phyloP scores from a whole-genome alignment of 495 filamentous ascomycete species.

The Elaphomyces granulatus region DNA sequence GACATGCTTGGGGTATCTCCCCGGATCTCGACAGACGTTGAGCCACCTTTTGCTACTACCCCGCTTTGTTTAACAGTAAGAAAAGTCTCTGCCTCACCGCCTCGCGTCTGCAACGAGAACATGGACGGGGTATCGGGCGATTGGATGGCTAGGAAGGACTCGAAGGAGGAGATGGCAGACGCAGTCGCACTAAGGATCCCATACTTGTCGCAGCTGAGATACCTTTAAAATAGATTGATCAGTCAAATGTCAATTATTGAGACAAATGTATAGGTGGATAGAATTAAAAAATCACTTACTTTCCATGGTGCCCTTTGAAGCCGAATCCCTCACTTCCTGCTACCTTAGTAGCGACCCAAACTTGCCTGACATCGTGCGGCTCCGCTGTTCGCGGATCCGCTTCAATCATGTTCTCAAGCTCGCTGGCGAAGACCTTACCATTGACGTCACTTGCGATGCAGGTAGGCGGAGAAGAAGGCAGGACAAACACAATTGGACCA shows the following conservation, averaged over 20 bases:
- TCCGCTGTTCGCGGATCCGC: slow-evolving; percentile 66
- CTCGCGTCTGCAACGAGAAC: slow-evolving; percentile 54
- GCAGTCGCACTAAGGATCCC: slow-evolving; percentile 62
- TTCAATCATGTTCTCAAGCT: slow-evolving; percentile 72
- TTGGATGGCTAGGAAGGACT: slow-evolving; percentile 61
- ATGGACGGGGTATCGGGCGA: slow-evolving; percentile 47
- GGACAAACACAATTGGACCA: slow-evolving; percentile 71
- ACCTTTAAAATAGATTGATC: slow-evolving; percentile 20
- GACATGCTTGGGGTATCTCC: slow-evolving; percentile 61
- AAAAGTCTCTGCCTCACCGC: slow-evolving; percentile 34
- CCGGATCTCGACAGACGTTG: slow-evolving; percentile 38
- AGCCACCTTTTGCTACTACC: neutral
- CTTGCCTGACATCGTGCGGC: slow-evolving; percentile 86
- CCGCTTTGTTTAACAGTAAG: slow-evolving; percentile 33
- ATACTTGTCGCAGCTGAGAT: slow-evolving; percentile 71
- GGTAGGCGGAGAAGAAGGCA: slow-evolving; percentile 52
- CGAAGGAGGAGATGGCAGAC: slow-evolving; percentile 67
- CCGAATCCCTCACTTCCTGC: slow-evolving; percentile 67
- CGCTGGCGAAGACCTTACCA: slow-evolving; percentile 67
- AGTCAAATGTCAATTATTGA: neutral
- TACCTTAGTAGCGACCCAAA: slow-evolving; percentile 81
- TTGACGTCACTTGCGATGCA: slow-evolving; percentile 71
- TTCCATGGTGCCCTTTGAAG: slow-evolving; percentile 80
- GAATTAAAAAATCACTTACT: slow-evolving; percentile 32
- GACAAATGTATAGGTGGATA: neutral